phyloP scores from a whole-genome alignment of 2,329 filamentous ascomycete species.

The Xylaria arbuscula region DNA sequence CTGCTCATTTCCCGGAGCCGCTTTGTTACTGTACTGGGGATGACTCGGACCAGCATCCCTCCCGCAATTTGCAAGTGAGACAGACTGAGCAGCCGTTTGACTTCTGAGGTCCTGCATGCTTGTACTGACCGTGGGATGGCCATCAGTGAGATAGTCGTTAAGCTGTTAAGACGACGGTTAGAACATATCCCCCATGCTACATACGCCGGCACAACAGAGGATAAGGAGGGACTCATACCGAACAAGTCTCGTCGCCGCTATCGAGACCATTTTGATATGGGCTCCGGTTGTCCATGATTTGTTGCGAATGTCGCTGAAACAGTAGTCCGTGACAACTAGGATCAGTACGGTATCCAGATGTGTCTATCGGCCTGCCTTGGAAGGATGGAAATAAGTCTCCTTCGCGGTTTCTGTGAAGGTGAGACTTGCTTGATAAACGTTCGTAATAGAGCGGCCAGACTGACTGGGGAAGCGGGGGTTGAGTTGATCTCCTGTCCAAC shows the following conservation, averaged over 20 bases:
- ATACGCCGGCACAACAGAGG: neutral
- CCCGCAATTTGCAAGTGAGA: slow-evolving; percentile 47
- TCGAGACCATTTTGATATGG: slow-evolving; percentile 42
- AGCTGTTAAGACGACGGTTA: slow-evolving; percentile 41
- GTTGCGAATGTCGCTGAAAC: slow-evolving; percentile 39
- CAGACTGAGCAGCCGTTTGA: slow-evolving; percentile 47
- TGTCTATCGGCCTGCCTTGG: slow-evolving; percentile 25
- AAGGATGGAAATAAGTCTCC: slow-evolving; percentile 27
- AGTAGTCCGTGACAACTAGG: slow-evolving; percentile 32
- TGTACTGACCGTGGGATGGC: slow-evolving; percentile 34
- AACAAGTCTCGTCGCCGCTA: slow-evolving; percentile 44
- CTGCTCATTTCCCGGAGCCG: slow-evolving; percentile 44
- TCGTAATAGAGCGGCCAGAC: slow-evolving; percentile 27
- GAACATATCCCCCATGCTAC: slow-evolving; percentile 11
- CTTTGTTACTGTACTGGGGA: slow-evolving; percentile 48
- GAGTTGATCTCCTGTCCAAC: slow-evolving; percentile 34
- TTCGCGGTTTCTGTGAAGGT: slow-evolving; percentile 37
- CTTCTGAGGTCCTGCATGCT: slow-evolving; percentile 41
- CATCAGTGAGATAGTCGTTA: slow-evolving; percentile 40
- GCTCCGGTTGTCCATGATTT: slow-evolving; percentile 43
- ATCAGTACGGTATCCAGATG: slow-evolving; percentile 25
- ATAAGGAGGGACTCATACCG: slow-evolving; percentile 41
- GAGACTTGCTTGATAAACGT: slow-evolving; percentile 44
- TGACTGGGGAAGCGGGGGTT: slow-evolving; percentile 30
- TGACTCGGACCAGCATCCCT: slow-evolving; percentile 47